Conservation (phyloP, 495 filamentous ascomycete genomes). For the Podospora pseudoanserina region DNA sequence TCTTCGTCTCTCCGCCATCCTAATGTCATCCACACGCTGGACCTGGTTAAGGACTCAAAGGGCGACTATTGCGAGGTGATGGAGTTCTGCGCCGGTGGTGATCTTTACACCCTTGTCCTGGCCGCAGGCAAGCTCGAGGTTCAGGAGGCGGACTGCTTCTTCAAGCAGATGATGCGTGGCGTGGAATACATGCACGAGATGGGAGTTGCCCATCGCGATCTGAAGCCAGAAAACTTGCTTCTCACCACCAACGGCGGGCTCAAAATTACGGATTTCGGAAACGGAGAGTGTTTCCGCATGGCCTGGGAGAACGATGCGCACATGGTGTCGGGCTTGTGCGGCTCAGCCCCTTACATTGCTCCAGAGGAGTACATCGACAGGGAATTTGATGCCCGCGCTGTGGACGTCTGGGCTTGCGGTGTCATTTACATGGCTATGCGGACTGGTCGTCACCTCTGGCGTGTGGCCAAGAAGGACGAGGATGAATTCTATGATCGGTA, state of each 20-base stretch:
- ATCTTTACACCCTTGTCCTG: slow-evolving; percentile 92
- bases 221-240: slow-evolving; percentile 96
- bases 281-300: slow-evolving; percentile 99
- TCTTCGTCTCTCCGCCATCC: slow-evolving; percentile 94
- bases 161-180: slow-evolving; percentile 99
- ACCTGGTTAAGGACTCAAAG: slow-evolving; percentile 91
- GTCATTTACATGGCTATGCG: slow-evolving; percentile 99
- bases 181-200: slow-evolving; percentile 99
- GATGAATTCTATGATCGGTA: slow-evolving; percentile 97
- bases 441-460: slow-evolving; percentile 92
- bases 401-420: slow-evolving; percentile 96
- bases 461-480: slow-evolving; percentile 90
- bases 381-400: slow-evolving; percentile 94
- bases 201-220: slow-evolving; percentile 95
- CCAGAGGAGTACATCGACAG: slow-evolving; percentile 93
- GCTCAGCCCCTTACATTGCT: slow-evolving; percentile 94
- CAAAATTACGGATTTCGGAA: slow-evolving; percentile 99
- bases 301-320: slow-evolving; percentile 98
- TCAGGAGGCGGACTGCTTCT: slow-evolving; percentile 92
- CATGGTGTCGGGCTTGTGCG: slow-evolving; percentile 95
- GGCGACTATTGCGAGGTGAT: slow-evolving; percentile 99
- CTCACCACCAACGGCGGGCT: slow-evolving; percentile 90
- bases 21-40: slow-evolving; percentile 97
- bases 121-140: slow-evolving; percentile 92
- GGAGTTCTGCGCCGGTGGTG: slow-evolving; percentile 97